Evolutionary conservation across 1,284 basidiomycete genomes (phyloP).

Genomic region (Puccinia horiana): DNA sequence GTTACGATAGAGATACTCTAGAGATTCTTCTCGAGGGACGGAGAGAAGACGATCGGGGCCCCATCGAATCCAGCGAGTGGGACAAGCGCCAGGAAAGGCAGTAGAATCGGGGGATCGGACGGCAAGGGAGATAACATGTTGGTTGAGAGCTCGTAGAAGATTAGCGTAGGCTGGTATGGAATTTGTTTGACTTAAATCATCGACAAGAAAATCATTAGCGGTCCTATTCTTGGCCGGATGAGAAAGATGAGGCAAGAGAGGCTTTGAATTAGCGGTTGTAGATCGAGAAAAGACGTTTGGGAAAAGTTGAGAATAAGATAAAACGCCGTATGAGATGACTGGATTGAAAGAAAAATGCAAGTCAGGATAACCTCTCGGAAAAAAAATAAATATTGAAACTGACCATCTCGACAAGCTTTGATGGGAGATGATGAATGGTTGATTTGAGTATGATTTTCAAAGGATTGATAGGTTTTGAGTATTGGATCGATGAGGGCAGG

Average conservation of each 20-base stretch:
- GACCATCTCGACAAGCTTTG: constrained; percentile 1
- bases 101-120: constrained; percentile 31
- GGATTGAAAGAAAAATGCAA: background rate
- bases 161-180: constrained; percentile 26
- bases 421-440: background rate
- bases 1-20: constrained; percentile 25
- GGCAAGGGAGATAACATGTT: constrained; percentile 27
- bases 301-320: constrained; percentile 43
- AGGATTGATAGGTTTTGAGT: constrained; percentile 3
- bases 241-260: constrained; percentile 42
- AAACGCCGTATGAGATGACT: constrained; percentile 35
- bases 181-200: constrained; percentile 20
- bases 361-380: background rate
- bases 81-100: background rate
- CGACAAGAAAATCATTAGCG: constrained; percentile 24
- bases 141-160: constrained; percentile 34
- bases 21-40: constrained; percentile 22
- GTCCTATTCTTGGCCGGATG: constrained; percentile 40
- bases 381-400: background rate
- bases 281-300: constrained; percentile 12
- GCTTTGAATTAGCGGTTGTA: constrained; percentile 27
- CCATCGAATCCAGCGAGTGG: constrained; percentile 42
- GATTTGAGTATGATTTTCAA: background rate
- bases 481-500: constrained; percentile 4
- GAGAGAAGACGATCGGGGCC: constrained; percentile 41